A percentile compares a stretch with the other conserved stretches of the same genome.
phyloP scores from a whole-genome alignment of 2,329 filamentous ascomycete species.

The Teratosphaeria nubilosa region DNA sequence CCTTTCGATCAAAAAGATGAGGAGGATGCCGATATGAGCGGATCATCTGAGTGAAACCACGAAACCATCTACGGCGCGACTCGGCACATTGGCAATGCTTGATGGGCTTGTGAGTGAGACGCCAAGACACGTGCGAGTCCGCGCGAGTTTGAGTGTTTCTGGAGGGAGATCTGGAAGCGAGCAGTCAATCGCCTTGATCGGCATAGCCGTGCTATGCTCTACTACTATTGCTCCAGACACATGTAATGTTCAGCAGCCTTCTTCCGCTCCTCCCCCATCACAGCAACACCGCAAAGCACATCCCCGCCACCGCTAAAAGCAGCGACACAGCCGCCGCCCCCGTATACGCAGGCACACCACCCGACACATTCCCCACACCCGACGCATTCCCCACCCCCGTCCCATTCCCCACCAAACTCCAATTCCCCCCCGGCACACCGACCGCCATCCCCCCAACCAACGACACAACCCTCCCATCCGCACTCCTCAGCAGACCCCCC shows the following conservation, averaged over 20 bases:
- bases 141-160: too few species aligned
- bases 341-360: not conserved
- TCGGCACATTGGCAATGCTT: not conserved
- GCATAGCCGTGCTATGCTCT: too few species aligned
- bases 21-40: too few species aligned
- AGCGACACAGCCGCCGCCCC: not conserved
- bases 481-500: conserved; percentile 31
- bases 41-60: not conserved
- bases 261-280: not conserved
- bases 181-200: too few species aligned
- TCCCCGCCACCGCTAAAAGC: not conserved
- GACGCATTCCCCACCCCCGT: conserved; percentile 1
- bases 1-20: too few species aligned
- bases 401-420: conserved; percentile 11
- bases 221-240: too few species aligned
- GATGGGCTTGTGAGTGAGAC: not conserved
- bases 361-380: not conserved
- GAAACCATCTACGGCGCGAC: not conserved
- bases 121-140: too few species aligned
- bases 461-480: conserved; percentile 15
- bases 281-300: not conserved
- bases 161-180: too few species aligned
- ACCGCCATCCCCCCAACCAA: conserved; percentile 16
- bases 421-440: conserved; percentile 17
- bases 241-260: not conserved